phyloP scores from a whole-genome alignment of 768 basidiomycete genomes.

The Kondoa malvinella region DNA sequence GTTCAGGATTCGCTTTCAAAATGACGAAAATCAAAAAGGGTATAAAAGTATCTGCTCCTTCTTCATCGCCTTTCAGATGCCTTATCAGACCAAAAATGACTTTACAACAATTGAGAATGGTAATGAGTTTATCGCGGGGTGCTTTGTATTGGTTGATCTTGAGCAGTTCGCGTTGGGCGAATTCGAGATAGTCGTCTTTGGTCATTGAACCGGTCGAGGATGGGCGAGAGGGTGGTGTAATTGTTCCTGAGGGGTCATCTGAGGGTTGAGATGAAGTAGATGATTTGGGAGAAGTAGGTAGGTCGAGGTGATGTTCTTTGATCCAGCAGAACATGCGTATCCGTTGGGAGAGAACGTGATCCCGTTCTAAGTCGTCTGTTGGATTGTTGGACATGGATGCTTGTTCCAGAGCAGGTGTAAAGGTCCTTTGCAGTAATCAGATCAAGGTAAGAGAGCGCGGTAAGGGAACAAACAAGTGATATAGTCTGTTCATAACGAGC shows the following conservation, averaged over 20 bases:
- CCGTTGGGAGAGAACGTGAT: constrained; percentile 73
- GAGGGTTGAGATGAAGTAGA: constrained; percentile 3
- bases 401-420: constrained; percentile 64
- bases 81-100: constrained; percentile 63
- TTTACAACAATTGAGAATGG: constrained; percentile 93
- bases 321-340: constrained; percentile 86
- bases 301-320: constrained; percentile 69
- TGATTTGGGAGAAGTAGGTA: constrained; percentile 37
- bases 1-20: constrained; percentile 78
- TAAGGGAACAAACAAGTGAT: constrained; percentile 64
- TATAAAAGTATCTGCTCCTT: constrained; percentile 73
- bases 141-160: constrained; percentile 99
- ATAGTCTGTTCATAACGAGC: constrained; percentile 93
- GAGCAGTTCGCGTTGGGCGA: constrained; percentile 45
- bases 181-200: constrained; percentile 6
- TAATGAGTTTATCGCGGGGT: constrained; percentile 92
- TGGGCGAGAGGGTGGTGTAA: neutral
- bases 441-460: neutral
- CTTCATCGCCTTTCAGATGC: constrained; percentile 4
- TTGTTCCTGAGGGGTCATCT: constrained; percentile 44
- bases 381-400: constrained; percentile 35
- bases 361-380: constrained; percentile 92
- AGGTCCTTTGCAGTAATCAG: constrained; percentile 46
- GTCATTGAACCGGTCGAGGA: neutral
- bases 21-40: constrained; percentile 89